Base-by-base conservation (phyloP, 768 basidiomycete genomes). In the Tylopilus vinaceipallidus region DNA sequence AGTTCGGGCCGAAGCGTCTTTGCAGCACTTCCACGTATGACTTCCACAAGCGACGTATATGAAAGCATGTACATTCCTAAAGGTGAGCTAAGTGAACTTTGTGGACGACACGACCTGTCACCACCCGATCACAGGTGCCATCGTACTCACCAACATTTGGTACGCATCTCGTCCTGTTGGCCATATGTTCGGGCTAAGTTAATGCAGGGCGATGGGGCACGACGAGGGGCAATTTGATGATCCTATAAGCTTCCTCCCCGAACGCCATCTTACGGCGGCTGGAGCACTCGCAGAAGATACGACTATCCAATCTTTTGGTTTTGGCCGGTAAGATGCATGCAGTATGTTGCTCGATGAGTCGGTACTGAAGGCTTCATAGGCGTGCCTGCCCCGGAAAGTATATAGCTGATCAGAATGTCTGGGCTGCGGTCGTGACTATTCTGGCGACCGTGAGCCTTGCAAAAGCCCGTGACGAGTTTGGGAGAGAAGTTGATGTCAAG, bases 231-330 rank as follows among this genome's bases (percentile, higher is more conserved):
- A 70, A 34, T 85, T 81, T 62, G 74, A 75, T 8, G 73, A 83
- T 29, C 75, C 83, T 7, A 72, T 72, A 47, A 55, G 56, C 8
- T 83, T 83, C 67, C 70, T 73, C n/a, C 83, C 84, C 8, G 79
- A 82, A 52, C 72, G 83, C 34, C 82, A 79, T 65, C 58, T 84
- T n/a, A 55, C 53, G 6, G 1, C 52, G 1, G 20, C 46, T 1
- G 63, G 61, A 10, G 41, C 38, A 14, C 40, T 64, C 19, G 36
- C 27, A 1, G 50, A 57, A 14, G 55, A 30, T 3, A 22, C 30
- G 8, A 16, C 33, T 2, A 17, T 19, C 6, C 30, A 40, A 3
- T 6, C 26, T 10, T 68, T 62, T 19, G 54, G 62, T 23, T 66
- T 67, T 43, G 65, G 60, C 38, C 65, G 65, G 64, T 66, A 41